These are phyloP conservation scores for Pythium insidiosum DNA, from an alignment of 352 stramenopile genomes.

Conservation along the genomic window DNA sequence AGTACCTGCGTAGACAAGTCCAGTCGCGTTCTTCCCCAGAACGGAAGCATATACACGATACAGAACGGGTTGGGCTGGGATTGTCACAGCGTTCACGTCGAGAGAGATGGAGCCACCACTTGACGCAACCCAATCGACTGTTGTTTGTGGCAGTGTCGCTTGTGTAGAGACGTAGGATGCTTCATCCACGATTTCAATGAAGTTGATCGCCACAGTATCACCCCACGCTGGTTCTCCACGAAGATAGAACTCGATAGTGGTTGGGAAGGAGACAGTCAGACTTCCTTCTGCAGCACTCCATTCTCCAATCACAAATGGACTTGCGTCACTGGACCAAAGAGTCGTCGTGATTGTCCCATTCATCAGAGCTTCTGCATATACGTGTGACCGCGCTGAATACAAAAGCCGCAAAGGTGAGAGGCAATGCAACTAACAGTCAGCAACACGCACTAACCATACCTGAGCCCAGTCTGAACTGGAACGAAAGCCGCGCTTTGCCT, in stretches of 20 bases:
- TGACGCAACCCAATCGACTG: slow-evolving; percentile 14
- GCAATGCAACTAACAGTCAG: too few species aligned
- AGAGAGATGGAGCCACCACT: slow-evolving; percentile 45
- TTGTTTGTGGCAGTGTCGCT: too few species aligned
- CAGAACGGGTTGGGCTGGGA: slow-evolving; percentile 10
- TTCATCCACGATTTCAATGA: too few species aligned
- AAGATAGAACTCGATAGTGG: slow-evolving; percentile 27
- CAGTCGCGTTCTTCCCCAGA: background rate
- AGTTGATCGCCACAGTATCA: slow-evolving; percentile 28
- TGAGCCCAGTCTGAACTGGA: slow-evolving; percentile 15
- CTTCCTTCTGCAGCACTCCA: slow-evolving; percentile 22
- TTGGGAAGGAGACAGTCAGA: slow-evolving; percentile 13
- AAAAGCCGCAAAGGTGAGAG: background rate
- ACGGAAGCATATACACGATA: slow-evolving; percentile 22
- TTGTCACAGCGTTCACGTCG: slow-evolving; percentile 1
- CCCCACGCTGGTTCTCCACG: slow-evolving; percentile 11
- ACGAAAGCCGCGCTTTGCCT: slow-evolving; percentile 6
- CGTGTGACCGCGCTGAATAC: slow-evolving; percentile 24
- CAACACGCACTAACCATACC: too few species aligned
- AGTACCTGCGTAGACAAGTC: slow-evolving; percentile 28
- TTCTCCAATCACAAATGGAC: slow-evolving; percentile 2
- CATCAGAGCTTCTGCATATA: slow-evolving; percentile 25
- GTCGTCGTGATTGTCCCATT: slow-evolving; percentile 11
- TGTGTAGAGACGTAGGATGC: too few species aligned
- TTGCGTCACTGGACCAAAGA: slow-evolving; percentile 28